Evolutionary conservation across 257 asterid genomes (phyloP), one percentile per base, ranked within the genome.

Genomic region (Phtheirospermum japonicum): DNA sequence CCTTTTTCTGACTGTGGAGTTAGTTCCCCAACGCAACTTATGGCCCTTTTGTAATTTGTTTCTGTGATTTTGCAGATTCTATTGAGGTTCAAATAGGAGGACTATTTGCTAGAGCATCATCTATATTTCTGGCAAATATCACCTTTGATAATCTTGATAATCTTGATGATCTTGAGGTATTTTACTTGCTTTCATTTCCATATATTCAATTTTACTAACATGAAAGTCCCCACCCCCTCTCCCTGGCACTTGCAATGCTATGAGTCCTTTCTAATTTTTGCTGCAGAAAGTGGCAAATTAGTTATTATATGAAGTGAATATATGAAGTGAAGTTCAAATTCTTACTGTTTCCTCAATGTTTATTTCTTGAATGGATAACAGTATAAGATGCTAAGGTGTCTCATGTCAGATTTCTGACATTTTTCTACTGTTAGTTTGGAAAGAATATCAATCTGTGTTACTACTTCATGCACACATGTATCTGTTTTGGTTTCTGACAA

Each of bases 111-210:
- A 87, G 82, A 68, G 84, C 83, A 17, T 70, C 94, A 63, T 89
- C 95, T 61, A 66, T 73, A 64, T 61, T 73, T 75, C 79, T 89
- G 55, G 88, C 92, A 56, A 79, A 89, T 77, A 78, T 87, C 74
- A 53, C 83, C 69, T 82, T 87, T 57, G 79, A 82, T 59, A 83
- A 80, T 79, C 81, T 89, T 57, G 83, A 86, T 67, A 67, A 69
- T 42, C 76, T 87, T 64, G 91, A 85, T 66, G 91, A 85, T 57
- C 77, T 76, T 53, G 90, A 92, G 97, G 99, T 92, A 43, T 33
- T 23, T 4, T 36, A 32, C 59, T 61, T 60, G 33, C 30, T 1
- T 69, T 34, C 50, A 33, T 45, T 52, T 57, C 55, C 53, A 34
- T 33, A 12, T 40, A 33, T 61, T 19, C 43, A 7, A 1, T 26